Conservation (phyloP, 192 early-diverging fungal species). For the Linnemannia hyalina region DNA sequence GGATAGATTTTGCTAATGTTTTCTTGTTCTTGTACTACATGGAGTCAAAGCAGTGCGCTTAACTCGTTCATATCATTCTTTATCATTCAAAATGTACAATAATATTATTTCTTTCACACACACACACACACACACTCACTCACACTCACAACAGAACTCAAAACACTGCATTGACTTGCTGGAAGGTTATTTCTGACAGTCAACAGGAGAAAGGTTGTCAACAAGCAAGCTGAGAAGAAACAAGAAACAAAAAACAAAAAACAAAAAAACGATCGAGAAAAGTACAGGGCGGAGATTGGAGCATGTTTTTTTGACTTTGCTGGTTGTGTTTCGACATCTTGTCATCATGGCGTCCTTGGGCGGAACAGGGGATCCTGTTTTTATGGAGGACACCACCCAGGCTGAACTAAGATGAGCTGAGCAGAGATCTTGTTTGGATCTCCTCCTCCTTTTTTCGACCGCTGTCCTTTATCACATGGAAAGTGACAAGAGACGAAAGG, state of each 20-base stretch:
- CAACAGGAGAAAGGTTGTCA: neutral
- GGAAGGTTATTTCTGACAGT: neutral
- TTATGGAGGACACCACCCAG: neutral
- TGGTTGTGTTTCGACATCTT: neutral
- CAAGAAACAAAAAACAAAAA: neutral
- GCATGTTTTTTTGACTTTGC: neutral
- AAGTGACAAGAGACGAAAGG: neutral
- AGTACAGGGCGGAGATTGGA: neutral
- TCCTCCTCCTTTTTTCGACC: neutral
- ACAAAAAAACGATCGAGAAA: neutral
- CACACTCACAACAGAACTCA: neutral
- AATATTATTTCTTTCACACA: neutral
- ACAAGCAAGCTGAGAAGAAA: neutral
- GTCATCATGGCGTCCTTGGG: neutral
- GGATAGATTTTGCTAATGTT: neutral
- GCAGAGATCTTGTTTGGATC: neutral
- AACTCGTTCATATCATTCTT: neutral
- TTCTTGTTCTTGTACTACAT: neutral
- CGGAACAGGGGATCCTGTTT: too few relatives aligned
- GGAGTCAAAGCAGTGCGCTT: neutral
- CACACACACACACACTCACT: neutral
- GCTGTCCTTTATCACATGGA: neutral
- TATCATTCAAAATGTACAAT: neutral
- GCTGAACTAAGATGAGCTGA: neutral
- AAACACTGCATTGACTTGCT: neutral